Base-by-base conservation (phyloP, 2,329 filamentous ascomycete genomes). In the Mycogone perniciosa region DNA sequence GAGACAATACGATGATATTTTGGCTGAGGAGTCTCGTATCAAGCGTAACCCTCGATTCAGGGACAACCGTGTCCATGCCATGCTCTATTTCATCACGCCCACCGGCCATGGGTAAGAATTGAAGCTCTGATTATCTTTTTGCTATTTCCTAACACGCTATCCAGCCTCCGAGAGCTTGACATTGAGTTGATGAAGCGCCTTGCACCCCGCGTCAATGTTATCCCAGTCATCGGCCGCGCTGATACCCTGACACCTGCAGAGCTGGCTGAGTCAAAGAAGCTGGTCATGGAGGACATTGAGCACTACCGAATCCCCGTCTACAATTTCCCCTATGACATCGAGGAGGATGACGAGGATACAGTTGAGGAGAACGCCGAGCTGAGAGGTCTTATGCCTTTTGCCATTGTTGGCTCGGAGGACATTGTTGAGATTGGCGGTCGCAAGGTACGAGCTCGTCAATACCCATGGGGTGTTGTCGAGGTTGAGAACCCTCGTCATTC, bases 21-120 rank as follows among this genome's bases (percentile, higher is more conserved):
- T 99, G 63, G 92, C 93, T 56, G 92, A 97, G 77, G 93, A 99
- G 78, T 97, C 93, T 65, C 89, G 93, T 79, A 99, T 99, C 81
- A 99, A 99, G 88, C 93, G 93, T 90, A 99, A 99, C 79, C 93
- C 93, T 63, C 86, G 93, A 67, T 99, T 99, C 86, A 86, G 93
- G 68, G 93, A 99, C 76, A 97, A 99, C 77, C 89, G 93, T 76
- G 89, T 99, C 44, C 93, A 99, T 68, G 93, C 91, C 61, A 84
- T 99, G 70, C 85, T 99, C 64, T 99, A 99, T 81, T 99, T 99
- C 73, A 97, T 99, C 79, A 95, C 93, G 59, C 93, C 93, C 44
- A 99, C 93, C 56, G 93, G 93, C 64, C 90, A 96, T 71, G 91
- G 87, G 87, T 90, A 78, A 66, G 82, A 59, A 9, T 35, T 20